A percentile compares a stretch with the other conserved stretches of the same genome.
Evolutionary conservation across 2,329 filamentous ascomycete genomes (phyloP).

Genomic region (Colletotrichum sp.): DNA sequence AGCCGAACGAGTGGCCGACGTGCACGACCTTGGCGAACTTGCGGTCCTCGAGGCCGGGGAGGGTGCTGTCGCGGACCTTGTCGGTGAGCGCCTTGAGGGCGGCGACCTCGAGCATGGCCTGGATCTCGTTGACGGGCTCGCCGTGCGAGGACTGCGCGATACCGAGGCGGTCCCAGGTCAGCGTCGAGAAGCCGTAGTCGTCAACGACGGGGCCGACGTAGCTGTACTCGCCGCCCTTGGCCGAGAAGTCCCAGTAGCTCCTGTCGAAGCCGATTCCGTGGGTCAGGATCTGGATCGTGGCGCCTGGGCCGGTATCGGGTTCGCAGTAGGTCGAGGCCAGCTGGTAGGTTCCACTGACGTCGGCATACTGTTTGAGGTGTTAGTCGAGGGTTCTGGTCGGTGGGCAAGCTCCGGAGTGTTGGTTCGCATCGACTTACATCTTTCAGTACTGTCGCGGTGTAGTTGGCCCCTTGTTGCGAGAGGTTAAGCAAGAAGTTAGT

Average conservation of each 20-base stretch:
- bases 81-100: slow-evolving; percentile 60
- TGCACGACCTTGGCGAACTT: slow-evolving; percentile 54
- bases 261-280: slow-evolving; percentile 44
- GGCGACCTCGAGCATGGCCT: slow-evolving; percentile 61
- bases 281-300: slow-evolving; percentile 41
- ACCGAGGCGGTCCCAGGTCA: slow-evolving; percentile 67
- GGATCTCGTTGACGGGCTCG: slow-evolving; percentile 64
- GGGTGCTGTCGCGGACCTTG: slow-evolving; percentile 47
- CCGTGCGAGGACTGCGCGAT: slow-evolving; percentile 63
- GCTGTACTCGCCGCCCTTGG: slow-evolving; percentile 64
- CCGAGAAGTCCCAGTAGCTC: slow-evolving; percentile 67
- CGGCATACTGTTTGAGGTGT: slow-evolving; percentile 43
- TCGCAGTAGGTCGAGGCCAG: slow-evolving; percentile 67
- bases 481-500: slow-evolving; percentile 59
- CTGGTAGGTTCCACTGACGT: slow-evolving; percentile 57
- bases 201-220: slow-evolving; percentile 63
- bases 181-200: slow-evolving; percentile 60
- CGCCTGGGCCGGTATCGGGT: slow-evolving; percentile 49
- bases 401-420: neutral
- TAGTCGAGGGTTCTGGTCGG: neutral
- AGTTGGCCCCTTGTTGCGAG: slow-evolving; percentile 55
- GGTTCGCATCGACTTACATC: slow-evolving; percentile 38
- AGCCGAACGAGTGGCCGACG: slow-evolving; percentile 69
- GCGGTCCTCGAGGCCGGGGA: slow-evolving; percentile 43
- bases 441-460: slow-evolving; percentile 44